Percentiles rank a stretch among this genome's conserved stretches.
Evolutionary conservation across 495 filamentous ascomycete genomes (phyloP).

Genomic region (Evernia prunastri): DNA sequence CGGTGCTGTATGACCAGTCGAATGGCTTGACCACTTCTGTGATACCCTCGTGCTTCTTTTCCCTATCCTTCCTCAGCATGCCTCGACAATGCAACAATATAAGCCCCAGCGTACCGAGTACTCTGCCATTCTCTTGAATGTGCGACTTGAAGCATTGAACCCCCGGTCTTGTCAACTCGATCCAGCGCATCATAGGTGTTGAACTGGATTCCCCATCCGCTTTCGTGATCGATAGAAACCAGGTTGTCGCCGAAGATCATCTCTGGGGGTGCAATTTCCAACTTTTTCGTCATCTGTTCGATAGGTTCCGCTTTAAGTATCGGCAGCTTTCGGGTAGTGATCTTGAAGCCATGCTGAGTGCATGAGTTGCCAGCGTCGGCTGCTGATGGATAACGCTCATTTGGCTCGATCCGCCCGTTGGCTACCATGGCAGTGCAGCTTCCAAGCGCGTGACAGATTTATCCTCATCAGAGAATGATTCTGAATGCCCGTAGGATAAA

Average conservation of each 20-base stretch:
- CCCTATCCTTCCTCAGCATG: slow-evolving; percentile 43
- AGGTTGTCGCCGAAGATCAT: slow-evolving; percentile 99
- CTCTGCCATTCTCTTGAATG: slow-evolving; percentile 87
- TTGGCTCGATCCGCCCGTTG: slow-evolving; percentile 10
- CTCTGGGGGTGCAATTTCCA: slow-evolving; percentile 84
- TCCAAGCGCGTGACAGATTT: not conserved
- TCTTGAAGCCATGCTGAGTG: slow-evolving; percentile 56
- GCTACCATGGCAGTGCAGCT: slow-evolving; percentile 7
- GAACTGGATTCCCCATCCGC: slow-evolving; percentile 71
- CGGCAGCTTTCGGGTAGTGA: slow-evolving; percentile 76
- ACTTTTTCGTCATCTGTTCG: slow-evolving; percentile 68
- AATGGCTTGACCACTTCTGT: slow-evolving; percentile 91
- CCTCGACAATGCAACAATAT: not conserved
- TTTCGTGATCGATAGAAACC: slow-evolving; percentile 64
- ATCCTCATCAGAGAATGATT: not conserved
- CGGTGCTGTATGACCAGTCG: slow-evolving; percentile 94
- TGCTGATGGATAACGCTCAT: slow-evolving; percentile 14
- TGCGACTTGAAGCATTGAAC: slow-evolving; percentile 81
- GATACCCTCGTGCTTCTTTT: slow-evolving; percentile 79
- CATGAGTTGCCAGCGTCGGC: slow-evolving; percentile 30
- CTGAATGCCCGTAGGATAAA: not conserved
- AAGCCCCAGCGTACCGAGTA: slow-evolving; percentile 49
- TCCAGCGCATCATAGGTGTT: slow-evolving; percentile 81
- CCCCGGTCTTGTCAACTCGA: slow-evolving; percentile 86
- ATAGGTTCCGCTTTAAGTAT: slow-evolving; percentile 90